Conservation (phyloP, 768 basidiomycete species). For the Sporobolomyces phaffii region DNA sequence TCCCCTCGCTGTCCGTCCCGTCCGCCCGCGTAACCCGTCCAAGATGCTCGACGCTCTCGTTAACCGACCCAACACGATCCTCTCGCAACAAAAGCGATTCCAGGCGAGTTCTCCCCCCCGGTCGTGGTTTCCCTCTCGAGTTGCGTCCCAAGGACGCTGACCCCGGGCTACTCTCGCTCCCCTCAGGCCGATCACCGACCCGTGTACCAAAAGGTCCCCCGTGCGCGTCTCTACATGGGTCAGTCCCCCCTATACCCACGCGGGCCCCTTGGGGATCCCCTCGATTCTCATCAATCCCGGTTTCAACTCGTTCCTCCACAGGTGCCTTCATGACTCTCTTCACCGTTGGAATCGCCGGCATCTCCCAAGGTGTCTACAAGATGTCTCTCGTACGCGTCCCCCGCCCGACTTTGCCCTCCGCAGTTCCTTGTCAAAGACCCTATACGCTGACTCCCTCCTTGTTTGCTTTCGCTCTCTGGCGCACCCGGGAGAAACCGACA, state of each 20-base stretch:
- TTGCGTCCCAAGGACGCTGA: no score
- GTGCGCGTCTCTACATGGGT: constrained; percentile 38
- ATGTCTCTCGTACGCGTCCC: constrained; percentile 25
- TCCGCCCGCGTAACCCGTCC: not conserved
- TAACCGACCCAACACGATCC: constrained; percentile 29
- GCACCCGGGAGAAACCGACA: no score
- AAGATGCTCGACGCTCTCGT: constrained; percentile 33
- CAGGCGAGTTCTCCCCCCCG: not conserved
- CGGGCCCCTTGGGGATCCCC: no score
- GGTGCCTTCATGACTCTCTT: constrained; percentile 35
- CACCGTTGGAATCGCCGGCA: constrained; percentile 26
- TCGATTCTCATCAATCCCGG: no score
- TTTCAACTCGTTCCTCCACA: not conserved
- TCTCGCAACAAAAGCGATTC: constrained; percentile 10
- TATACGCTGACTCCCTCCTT: no score
- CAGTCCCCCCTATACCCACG: not conserved
- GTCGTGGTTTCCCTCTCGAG: no score
- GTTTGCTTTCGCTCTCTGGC: not conserved
- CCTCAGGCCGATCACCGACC: constrained; percentile 24
- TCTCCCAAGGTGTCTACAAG: constrained; percentile 23
- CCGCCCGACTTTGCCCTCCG: not conserved
- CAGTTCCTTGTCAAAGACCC: not conserved
- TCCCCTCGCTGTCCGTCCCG: not conserved
- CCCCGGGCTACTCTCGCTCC: no score
- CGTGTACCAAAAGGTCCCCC: constrained; percentile 35